Conservation (phyloP, 495 filamentous ascomycete genomes). For the Penicillium paradoxum region DNA sequence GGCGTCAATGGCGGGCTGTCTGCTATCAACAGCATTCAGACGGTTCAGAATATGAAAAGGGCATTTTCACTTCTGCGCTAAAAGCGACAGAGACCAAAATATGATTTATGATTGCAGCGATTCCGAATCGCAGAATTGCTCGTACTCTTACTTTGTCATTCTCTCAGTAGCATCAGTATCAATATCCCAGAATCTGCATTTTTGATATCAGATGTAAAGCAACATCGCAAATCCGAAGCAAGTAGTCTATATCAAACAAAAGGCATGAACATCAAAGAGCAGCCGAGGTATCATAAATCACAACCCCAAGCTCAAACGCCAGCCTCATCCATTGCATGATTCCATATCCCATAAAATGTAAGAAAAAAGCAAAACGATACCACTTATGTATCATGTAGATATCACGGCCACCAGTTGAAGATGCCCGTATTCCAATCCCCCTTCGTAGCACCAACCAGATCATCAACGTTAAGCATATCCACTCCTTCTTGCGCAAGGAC, state of each 20-base stretch:
- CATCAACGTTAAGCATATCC: slow-evolving; percentile 76
- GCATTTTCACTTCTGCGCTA: neutral
- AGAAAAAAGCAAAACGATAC: slow-evolving; percentile 2
- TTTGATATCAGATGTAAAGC: neutral
- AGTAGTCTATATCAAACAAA: slow-evolving; percentile 3
- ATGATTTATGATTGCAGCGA: neutral
- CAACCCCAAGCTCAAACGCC: neutral
- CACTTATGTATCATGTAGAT: neutral
- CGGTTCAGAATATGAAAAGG: neutral
- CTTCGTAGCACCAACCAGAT: slow-evolving; percentile 52
- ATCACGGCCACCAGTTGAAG: slow-evolving; percentile 39
- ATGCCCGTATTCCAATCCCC: slow-evolving; percentile 40
- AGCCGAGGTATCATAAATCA: slow-evolving; percentile 6
- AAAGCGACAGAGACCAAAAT: neutral
- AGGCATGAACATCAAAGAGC: neutral
- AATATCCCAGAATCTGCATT: neutral
- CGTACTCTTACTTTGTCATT: neutral
- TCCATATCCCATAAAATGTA: neutral
- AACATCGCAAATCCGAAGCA: neutral
- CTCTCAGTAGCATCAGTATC: neutral
- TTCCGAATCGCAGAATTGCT: neutral
- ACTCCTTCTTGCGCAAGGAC: slow-evolving; percentile 67
- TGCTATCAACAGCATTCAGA: neutral
- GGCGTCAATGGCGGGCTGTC: neutral
- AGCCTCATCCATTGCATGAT: slow-evolving; percentile 3